Base-by-base conservation (phyloP, 352 stramenopile species). In the Globisporangium middletonii region DNA sequence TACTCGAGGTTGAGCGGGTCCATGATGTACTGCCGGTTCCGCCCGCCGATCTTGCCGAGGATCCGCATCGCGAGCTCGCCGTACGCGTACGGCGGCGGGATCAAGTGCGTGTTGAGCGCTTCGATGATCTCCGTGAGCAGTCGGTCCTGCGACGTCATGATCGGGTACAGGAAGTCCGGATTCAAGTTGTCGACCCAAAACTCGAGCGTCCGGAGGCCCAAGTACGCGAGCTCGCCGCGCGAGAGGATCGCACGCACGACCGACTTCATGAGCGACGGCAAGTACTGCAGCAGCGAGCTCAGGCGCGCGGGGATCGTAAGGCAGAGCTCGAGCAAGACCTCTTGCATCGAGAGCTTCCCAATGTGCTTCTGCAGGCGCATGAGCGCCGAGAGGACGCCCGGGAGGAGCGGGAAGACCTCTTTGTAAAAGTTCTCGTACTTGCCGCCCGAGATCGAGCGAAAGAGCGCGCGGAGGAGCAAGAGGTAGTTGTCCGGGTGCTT, bases 111-210 rank as follows among this genome's bases (percentile, higher is more conserved):
- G 53, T 97, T 97, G 16, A 99, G 69, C n/a, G 95, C 89, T 55
- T 94, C 83, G 60, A 99, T 98, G 53, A 99, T 90, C 51, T 98
- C 86, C 12, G 92, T 97, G 11, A 98, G 78, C 33, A 96, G 52
- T 6, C 84, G 73, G 19, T 94, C 86, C 54, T 96, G 85, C 11
- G 83, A 94, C 12, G 81, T 94, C 85, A 97, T 95, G 63, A 97
- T 94, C 42, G 87, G 84, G 69, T 97, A 97, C 30, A 99, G 66
- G 64, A 97, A 99, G 57, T 99, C 93, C 6, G 96, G 90, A 69
- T 98, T 98, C 16, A 99, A 71, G 68, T 99, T 99, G 69, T 99
- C 97, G 8, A 99, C 89, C 97, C 96, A 99, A 68, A 99, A 99
- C 73, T 99, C 97, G 2, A 99, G 77, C 26, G 93, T 98, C 6